Percentiles rank a stretch among this genome's conserved stretches.
phyloP scores from a whole-genome alignment of 768 basidiomycete genomes.

The Podaxis mareebaensis region DNA sequence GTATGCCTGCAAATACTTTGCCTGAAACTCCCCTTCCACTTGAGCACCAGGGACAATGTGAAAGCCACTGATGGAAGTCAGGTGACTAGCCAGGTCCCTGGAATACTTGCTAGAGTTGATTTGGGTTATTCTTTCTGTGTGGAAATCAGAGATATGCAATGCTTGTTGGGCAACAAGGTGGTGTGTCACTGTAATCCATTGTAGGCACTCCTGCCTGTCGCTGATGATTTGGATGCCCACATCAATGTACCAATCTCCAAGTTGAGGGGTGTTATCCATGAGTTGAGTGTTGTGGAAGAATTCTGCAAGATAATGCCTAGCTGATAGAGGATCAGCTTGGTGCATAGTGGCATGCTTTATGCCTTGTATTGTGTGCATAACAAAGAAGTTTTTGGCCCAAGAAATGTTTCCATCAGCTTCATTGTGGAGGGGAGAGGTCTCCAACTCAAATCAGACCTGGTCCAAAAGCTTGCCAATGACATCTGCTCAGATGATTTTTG shows the following conservation, averaged over 20 bases:
- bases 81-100: conserved; percentile 18
- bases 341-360: conserved; percentile 17
- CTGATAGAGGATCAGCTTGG: not conserved
- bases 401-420: not conserved
- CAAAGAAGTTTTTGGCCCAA: conserved; percentile 14
- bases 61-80: conserved; percentile 19
- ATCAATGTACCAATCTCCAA: conserved; percentile 25
- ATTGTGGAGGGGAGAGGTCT: not conserved
- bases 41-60: conserved; percentile 15
- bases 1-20: conserved; percentile 19
- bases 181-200: conserved; percentile 16
- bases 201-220: conserved; percentile 14
- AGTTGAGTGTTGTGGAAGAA: conserved; percentile 4
- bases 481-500: not conserved
- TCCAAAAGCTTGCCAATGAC: not conserved
- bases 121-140: conserved; percentile 10
- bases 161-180: not conserved
- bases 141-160: not conserved
- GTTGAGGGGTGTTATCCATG: not conserved
- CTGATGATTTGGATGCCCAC: conserved; percentile 23
- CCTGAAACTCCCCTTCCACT: conserved; percentile 12
- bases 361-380: conserved; percentile 16
- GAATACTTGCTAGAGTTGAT: conserved; percentile 15
- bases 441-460: not conserved
- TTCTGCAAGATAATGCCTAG: not conserved